Conservation (phyloP, 257 asterid species). For the Solanum sitiens region DNA sequence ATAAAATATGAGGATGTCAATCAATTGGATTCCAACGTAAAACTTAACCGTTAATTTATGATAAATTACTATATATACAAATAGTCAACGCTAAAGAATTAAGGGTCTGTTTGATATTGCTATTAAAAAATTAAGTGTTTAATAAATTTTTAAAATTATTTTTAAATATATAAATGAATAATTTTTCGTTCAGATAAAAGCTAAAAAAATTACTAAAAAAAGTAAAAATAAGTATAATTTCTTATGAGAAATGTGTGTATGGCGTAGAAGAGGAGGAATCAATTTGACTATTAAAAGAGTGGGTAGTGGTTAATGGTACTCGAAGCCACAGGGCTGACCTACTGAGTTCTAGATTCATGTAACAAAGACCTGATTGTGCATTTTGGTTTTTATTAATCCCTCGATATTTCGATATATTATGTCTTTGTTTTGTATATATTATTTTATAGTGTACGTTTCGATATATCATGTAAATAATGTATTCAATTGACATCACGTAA, state of each 20-base stretch:
- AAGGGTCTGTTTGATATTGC: not conserved
- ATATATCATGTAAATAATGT: too few species aligned
- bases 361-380: not conserved
- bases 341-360: not conserved
- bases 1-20: not conserved
- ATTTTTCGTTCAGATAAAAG: too few species aligned
- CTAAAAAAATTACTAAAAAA: not conserved
- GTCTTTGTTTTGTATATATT: too few species aligned
- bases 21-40: not conserved
- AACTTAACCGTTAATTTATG: not conserved
- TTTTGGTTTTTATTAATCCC: too few species aligned
- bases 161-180: too few species aligned
- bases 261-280: not conserved
- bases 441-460: too few species aligned
- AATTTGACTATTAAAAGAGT: not conserved
- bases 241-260: not conserved
- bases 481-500: too few species aligned
- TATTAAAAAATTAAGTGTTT: too few species aligned
- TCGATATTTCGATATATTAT: not conserved
- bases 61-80: too few species aligned
- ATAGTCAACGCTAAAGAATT: not conserved
- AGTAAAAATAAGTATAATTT: too few species aligned
- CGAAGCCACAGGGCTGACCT: not conserved
- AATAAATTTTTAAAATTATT: rapidly evolving
- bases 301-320: not conserved